Base-by-base conservation (phyloP, 2,329 filamentous ascomycete species). In the Cladosporium oxysporum region DNA sequence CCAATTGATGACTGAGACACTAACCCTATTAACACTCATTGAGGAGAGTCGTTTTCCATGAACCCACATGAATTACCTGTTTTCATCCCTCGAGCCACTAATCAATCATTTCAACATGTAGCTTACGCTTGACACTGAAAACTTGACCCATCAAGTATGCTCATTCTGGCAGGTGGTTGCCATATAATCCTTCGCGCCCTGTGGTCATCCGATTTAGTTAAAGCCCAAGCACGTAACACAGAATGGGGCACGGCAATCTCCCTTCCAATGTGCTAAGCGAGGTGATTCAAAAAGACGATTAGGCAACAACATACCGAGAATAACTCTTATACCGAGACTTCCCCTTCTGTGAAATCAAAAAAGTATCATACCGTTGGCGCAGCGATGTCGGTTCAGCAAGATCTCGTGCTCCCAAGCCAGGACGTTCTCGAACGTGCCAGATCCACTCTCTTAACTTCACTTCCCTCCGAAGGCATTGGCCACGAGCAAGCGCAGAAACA, bases 401-500 rank as follows among this genome's bases (percentile, higher is more conserved):
- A 63, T 23, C 35, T 41, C 50, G 61, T 63, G 11, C 61, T 82
- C 1, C 80, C 81, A 8, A 69, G 75, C 3, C 65, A 67, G 31
- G 50, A 72, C 8, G 61, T 67, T 0, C 66, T 82, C 21, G 65
- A 69, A 18, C 63, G 71, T 55, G 76, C 78, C 60, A 75, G 78
- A 33, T 66, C 69, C 26, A 73, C 70, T 12, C 72, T 86, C 16
- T 72, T 74, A n/a, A 44, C 69, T 1, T 71, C 70, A 1, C 73
- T 85, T 2, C 77, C 80, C 11, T 31, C 66, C 0, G 60, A 68
- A 6, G 84, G 84, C 7, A 70, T 81, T 2, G 84, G 84, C 16
- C 72, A 82, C 16, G 72, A 78, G 67, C 71, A 74, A 37, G 78
- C 79, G 6, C 75, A 79, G 55, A 69, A 74, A 7, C 84, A 86